These are phyloP conservation scores for Sanghuangporus weigelae DNA, from an alignment of 1,284 basidiomycete species.

Conservation along the genomic window DNA sequence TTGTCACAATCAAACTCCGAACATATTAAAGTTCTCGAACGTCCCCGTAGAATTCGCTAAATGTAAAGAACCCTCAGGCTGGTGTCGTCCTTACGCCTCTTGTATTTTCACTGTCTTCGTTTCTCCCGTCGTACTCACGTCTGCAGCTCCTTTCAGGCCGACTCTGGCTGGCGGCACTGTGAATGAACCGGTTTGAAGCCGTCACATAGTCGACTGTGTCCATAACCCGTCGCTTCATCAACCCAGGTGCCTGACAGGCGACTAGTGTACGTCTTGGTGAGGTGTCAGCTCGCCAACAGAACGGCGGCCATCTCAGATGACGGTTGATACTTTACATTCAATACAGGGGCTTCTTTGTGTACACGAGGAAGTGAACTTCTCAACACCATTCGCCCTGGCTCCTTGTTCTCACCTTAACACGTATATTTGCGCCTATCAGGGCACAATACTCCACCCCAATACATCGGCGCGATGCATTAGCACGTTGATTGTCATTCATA, in stretches of 20 bases:
- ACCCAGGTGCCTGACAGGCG: background rate
- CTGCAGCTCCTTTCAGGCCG: background rate
- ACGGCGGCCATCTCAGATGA: background rate
- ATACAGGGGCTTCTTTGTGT: background rate
- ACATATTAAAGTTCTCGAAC: slow-evolving; percentile 4
- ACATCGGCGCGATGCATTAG: background rate
- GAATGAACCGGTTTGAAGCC: background rate
- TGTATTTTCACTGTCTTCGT: background rate
- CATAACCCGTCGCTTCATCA: background rate
- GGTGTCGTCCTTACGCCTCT: background rate
- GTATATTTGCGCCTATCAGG: background rate
- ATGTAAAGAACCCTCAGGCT: background rate
- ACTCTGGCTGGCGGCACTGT: background rate
- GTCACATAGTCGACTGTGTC: background rate
- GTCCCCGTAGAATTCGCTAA: background rate
- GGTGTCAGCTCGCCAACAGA: background rate
- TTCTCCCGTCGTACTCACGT: background rate
- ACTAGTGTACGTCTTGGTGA: background rate
- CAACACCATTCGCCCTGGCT: background rate
- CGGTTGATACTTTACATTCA: background rate
- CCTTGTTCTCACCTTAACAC: background rate
- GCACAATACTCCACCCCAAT: background rate
- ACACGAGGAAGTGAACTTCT: background rate
- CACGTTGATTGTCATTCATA: background rate
- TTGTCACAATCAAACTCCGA: background rate